A percentile compares a stretch with the other conserved stretches of the same genome.
Evolutionary conservation across 495 filamentous ascomycete species (phyloP).

Genomic region (Evernia prunastri): DNA sequence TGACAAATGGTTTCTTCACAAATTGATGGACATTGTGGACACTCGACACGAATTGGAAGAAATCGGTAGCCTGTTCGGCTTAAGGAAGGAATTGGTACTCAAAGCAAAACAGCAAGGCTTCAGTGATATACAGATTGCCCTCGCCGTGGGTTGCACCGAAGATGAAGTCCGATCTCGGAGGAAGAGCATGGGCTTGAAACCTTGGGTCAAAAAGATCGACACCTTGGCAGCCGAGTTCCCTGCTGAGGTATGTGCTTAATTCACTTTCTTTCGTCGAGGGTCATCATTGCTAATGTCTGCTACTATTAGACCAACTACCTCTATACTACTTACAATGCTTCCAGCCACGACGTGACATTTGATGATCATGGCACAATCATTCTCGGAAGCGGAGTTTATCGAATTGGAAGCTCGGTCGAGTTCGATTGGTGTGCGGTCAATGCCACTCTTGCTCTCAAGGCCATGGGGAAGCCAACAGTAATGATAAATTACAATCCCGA

Average conservation of each 20-base stretch:
- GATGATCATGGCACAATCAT: slow-evolving; percentile 89
- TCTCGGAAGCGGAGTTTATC: slow-evolving; percentile 89
- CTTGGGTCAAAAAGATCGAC: slow-evolving; percentile 97
- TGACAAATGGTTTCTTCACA: slow-evolving; percentile 98
- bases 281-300: slow-evolving; percentile 45
- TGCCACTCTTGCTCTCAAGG: slow-evolving; percentile 73
- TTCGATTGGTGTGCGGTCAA: slow-evolving; percentile 99
- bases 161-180: slow-evolving; percentile 82
- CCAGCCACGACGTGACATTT: slow-evolving; percentile 90
- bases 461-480: slow-evolving; percentile 94
- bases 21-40: slow-evolving; percentile 92
- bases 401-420: slow-evolving; percentile 94
- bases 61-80: slow-evolving; percentile 74
- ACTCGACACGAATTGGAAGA: slow-evolving; percentile 80
- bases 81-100: slow-evolving; percentile 79
- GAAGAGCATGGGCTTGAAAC: slow-evolving; percentile 74
- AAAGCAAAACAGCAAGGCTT: slow-evolving; percentile 97
- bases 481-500: slow-evolving; percentile 98
- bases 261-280: not conserved
- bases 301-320: slow-evolving; percentile 60
- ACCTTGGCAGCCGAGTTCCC: slow-evolving; percentile 96
- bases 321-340: slow-evolving; percentile 97
- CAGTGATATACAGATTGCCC: slow-evolving; percentile 90
- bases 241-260: slow-evolving; percentile 38
- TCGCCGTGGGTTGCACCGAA: slow-evolving; percentile 76